Base-by-base conservation (phyloP, 345 rosid genomes). In the Aquilaria malaccensis region DNA sequence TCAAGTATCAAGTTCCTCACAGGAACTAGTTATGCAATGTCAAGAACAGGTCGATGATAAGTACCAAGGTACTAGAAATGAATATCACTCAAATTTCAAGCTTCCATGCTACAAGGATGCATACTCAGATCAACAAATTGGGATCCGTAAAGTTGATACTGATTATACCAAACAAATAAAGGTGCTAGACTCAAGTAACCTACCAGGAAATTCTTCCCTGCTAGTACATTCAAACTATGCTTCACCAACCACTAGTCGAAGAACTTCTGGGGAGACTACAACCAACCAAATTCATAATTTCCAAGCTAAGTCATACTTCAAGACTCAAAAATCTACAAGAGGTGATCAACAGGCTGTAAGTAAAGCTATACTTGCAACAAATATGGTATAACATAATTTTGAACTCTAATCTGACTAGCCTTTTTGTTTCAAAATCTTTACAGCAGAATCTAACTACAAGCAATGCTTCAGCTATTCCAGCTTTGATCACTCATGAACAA, bases 291-390 rank as follows among this genome's bases (percentile, higher is more conserved):
- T 62, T 12, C 64, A 51, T 58, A 70, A 31, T 73, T 48, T 56
- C 66, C 76, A 72, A 45, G 61, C 76, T 2, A 73, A 71, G 56
- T 55, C 51, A 56, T 55, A 66, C 60, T 50, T 77, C 62, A 71
- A 54, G 69, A 75, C 67, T 69, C 67, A 66, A 54, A 70, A 33
- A 67, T 67, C 56, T 2, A 30, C 46, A 2, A 58, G 45, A 48
- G 66, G 69, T 50, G 62, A 46, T 22, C 67, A 60, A 33, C 13
- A 13, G 52, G 11, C 58, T 65, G 93, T 83, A 80, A 76, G 88
- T 67, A 45, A 58, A 65, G 11, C 56, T 55, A 46, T 48, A 15
- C 37, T 47, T 7, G n/a, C 22, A 13, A 13, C 59, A 10, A 43
- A 15, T 11, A 29, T 62, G 10, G 52, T 12, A 9, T 32, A 13